Base-by-base conservation (phyloP, 208 protist genomes). In the Borovskyia barvae region DNA sequence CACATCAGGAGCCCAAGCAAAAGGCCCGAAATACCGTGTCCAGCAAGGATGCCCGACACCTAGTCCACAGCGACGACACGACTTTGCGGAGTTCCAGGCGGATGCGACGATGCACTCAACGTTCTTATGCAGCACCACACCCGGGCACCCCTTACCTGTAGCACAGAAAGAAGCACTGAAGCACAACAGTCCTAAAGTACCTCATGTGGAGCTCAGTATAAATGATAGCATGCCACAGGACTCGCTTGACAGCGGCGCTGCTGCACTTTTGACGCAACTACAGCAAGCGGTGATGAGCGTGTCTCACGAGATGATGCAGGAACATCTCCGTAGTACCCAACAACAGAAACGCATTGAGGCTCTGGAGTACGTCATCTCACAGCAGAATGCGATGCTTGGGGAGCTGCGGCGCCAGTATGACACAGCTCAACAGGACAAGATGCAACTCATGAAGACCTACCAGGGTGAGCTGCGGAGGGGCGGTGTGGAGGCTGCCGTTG, bases 371-470 rank as follows among this genome's bases (percentile, higher is more conserved):
- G 58, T 87, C 5, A 57, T 80, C 5, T 42, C 43, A 15, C 75
- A 80, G 57, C 72, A 87, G 54, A 75, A 82, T 32, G 56, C 59
- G 42, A 69, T 80, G 67, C 73, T 87, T 29, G 57, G 72, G 20
- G 61, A 75, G 15, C 65, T 82, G 12, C 55, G 46, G 9, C 24
- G 12, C 24, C 64, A 72, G n/a, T 64, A 75, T 25, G 66, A 68
- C 17, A 36, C 68, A 12, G 20, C 71, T 0, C 70, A 70, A 43
- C 61, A 60, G 6, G 80, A 82, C 29, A 67, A 52, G 1, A 58
- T 54, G 30, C 48, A 60, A 4, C 29, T 74, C 17, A 39, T 73
- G 60, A 17, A 42, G 29, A 59, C 64, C 49, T 66, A 77, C 30
- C 75, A 80, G 15, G 63, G 71, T 33, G 63, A 70, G 46, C 37